Evolutionary conservation across 768 basidiomycete genomes (phyloP).

Genomic region (Pulveroboletus frians): DNA sequence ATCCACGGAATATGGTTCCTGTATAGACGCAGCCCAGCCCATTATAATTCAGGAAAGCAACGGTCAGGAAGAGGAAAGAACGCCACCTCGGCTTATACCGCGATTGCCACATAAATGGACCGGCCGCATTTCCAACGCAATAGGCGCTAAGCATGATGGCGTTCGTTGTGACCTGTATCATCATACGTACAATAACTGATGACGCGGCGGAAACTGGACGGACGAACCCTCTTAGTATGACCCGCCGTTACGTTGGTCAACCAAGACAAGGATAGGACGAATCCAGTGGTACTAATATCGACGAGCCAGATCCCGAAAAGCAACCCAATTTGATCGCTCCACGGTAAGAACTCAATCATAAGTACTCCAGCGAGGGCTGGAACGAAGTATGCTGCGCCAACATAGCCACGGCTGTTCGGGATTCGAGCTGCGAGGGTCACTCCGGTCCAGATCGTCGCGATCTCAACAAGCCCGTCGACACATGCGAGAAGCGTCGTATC

Average conservation of each 20-base stretch:
- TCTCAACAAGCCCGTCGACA: slow-evolving; percentile 60
- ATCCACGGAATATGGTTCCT: slow-evolving; percentile 76
- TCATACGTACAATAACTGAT: neutral
- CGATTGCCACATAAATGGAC: slow-evolving; percentile 76
- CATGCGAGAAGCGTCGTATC: slow-evolving; percentile 68
- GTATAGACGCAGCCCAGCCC: neutral
- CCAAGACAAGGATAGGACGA: slow-evolving; percentile 61
- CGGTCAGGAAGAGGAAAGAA: neutral
- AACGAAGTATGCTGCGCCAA: slow-evolving; percentile 54
- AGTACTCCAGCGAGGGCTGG: slow-evolving; percentile 62
- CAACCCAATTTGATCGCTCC: slow-evolving; percentile 59
- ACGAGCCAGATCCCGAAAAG: slow-evolving; percentile 39
- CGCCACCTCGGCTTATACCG: slow-evolving; percentile 59
- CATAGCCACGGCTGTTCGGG: slow-evolving; percentile 57
- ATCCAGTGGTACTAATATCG: slow-evolving; percentile 53
- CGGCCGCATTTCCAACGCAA: slow-evolving; percentile 58
- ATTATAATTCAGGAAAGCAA: too few relatives aligned
- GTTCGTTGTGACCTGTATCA: slow-evolving; percentile 37
- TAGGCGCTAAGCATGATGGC: slow-evolving; percentile 73
- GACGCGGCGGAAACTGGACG: slow-evolving; percentile 2
- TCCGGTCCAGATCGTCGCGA: slow-evolving; percentile 65
- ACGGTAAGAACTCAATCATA: slow-evolving; percentile 60
- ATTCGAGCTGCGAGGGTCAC: slow-evolving; percentile 53
- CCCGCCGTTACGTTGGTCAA: slow-evolving; percentile 60
- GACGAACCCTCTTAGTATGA: slow-evolving; percentile 66